phyloP scores from a whole-genome alignment of 208 protist species.

The Trichomonas vaginalis region DNA sequence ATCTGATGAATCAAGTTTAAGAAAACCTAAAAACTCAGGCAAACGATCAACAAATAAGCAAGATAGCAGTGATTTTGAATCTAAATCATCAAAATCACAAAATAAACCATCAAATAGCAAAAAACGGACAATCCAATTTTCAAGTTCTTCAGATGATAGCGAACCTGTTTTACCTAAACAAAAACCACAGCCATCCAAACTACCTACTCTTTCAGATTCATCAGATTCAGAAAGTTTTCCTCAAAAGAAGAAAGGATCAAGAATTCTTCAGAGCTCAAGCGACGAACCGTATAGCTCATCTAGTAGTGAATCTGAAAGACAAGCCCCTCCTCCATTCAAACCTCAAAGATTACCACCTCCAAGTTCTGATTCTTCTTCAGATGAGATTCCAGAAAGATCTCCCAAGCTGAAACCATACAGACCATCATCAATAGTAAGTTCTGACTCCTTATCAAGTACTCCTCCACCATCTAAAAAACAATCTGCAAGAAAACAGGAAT shows the following conservation, averaged over 20 bases:
- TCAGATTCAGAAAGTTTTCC: not conserved
- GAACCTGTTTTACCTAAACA: too few relatives aligned
- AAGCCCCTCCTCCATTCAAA: not conserved
- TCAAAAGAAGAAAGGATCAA: not conserved
- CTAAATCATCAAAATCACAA: not conserved
- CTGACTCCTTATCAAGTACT: too few relatives aligned
- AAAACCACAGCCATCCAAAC: not conserved
- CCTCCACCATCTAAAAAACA: too few relatives aligned
- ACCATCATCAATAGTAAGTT: not conserved
- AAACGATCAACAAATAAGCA: too few relatives aligned
- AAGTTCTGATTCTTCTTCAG: not conserved
- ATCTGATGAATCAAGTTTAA: too few relatives aligned
- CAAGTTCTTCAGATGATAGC: not conserved
- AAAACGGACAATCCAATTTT: not conserved
- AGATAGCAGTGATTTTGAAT: not conserved
- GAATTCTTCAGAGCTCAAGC: not conserved
- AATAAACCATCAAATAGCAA: not conserved
- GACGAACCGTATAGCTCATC: not conserved
- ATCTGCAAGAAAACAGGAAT: too few relatives aligned
- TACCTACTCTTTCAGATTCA: not conserved
- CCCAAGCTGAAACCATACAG: not conserved
- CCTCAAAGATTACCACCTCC: not conserved
- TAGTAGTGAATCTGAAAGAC: not conserved
- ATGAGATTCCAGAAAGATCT: not conserved
- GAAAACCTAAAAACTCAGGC: too few relatives aligned